Conservation (phyloP, 148 eudicot genomes). For the Persicaria tinctoria region DNA sequence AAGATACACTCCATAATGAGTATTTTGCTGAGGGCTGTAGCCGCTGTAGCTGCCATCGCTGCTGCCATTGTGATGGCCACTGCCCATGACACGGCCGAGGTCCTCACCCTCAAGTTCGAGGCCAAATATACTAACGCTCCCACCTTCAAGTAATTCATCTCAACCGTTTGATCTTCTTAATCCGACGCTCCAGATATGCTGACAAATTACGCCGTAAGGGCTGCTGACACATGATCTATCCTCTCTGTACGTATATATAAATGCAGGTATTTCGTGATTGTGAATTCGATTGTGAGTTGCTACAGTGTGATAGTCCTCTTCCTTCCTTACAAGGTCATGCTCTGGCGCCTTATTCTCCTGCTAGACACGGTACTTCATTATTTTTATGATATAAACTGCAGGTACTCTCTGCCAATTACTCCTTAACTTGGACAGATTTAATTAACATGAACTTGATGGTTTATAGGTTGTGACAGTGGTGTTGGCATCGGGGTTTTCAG, state of each 20-base stretch:
- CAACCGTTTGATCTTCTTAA: background rate
- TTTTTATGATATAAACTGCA: background rate
- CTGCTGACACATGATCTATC: too few relatives aligned
- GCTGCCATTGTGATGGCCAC: conserved; percentile 65
- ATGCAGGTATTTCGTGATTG: conserved; percentile 31
- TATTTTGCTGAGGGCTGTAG: conserved; percentile 57
- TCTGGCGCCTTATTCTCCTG: conserved; percentile 29
- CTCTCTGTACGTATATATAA: background rate
- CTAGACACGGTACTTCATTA: conserved; percentile 23
- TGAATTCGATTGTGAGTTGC: conserved; percentile 20
- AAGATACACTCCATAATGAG: conserved; percentile 36
- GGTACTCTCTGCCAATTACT: background rate
- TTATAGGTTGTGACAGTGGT: conserved; percentile 42
- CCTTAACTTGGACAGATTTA: background rate
- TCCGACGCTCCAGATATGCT: too few relatives aligned
- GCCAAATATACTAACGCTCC: conserved; percentile 72
- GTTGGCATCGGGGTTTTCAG: conserved; percentile 58
- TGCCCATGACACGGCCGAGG: conserved; percentile 55
- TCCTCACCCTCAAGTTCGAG: conserved; percentile 50
- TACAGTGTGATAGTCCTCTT: conserved; percentile 24
- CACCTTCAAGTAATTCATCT: conserved; percentile 51
- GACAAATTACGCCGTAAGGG: too few relatives aligned
- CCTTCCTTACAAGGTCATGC: conserved; percentile 26
- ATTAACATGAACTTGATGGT: background rate
- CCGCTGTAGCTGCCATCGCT: conserved; percentile 41